Percentiles rank a stretch among this genome's conserved stretches.
Evolutionary conservation across 768 basidiomycete genomes (phyloP).

Genomic region (Mycena filopes): DNA sequence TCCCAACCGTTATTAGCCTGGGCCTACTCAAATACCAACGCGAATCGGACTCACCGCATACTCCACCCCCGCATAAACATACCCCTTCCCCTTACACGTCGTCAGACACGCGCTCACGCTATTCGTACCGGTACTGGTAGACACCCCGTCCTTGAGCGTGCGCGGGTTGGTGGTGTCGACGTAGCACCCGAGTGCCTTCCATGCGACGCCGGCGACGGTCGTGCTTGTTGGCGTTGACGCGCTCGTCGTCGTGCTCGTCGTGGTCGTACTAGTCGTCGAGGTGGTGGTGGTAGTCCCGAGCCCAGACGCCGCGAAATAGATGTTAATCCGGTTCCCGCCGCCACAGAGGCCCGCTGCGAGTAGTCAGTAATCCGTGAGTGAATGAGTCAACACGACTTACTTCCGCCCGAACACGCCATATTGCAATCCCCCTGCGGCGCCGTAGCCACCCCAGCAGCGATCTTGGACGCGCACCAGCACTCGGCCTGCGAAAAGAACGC

Average conservation of each 20-base stretch:
- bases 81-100: too few species aligned
- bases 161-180: slow-evolving; percentile 30
- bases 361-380: background rate
- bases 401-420: slow-evolving; percentile 11
- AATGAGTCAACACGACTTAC: background rate
- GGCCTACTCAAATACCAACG: too few species aligned
- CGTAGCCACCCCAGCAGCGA: background rate
- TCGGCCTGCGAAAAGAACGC: too few species aligned
- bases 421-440: background rate
- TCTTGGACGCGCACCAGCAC: slow-evolving; percentile 9
- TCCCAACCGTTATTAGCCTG: too few species aligned
- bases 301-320: slow-evolving; percentile 7
- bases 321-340: slow-evolving; percentile 7
- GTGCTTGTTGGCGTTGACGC: background rate
- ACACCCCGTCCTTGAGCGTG: slow-evolving; percentile 36
- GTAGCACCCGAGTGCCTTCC: slow-evolving; percentile 37
- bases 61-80: too few species aligned
- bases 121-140: background rate
- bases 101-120: too few species aligned
- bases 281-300: background rate
- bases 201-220: slow-evolving; percentile 19
- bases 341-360: slow-evolving; percentile 18
- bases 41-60: too few species aligned
- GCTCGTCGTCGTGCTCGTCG: background rate
- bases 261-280: background rate